Evolutionary conservation across 768 basidiomycete genomes (phyloP), one percentile per base, ranked within the genome.

Genomic region (Kwoniella dendrophila): DNA sequence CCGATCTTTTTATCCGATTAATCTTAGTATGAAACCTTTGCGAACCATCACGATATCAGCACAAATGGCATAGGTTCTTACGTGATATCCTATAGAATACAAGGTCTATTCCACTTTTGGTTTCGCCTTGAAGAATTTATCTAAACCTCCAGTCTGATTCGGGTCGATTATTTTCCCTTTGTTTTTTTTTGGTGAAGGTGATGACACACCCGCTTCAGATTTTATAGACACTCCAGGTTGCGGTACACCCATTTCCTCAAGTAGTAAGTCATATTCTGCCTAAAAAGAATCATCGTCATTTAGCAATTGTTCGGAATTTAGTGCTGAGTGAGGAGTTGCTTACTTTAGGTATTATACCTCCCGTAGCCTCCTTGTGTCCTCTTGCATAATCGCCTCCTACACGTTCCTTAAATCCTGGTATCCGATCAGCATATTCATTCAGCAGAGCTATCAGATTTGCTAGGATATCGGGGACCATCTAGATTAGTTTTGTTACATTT

Each of bases 331-430:
- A 18, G 5, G 12, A 7, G 18, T 49, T 14, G 62, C 71, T 11
- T 14, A 74, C 76, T 49, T 71, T 87, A 27, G 80, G 60, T 30
- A 84, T 82, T 61, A 83, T 82, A 1, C 83, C 83, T 0, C 83
- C 83, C n/a, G 82, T 83, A 7, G 83, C 83, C 69, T 84, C 79
- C 36, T 81, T 81, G 66, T 84, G 83, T 0, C 83, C 83, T 26
- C 82, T 64, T 10, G 83, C 83, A 58, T 82, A 84, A 56, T 83
- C 79, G 2, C 80, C 78, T 24, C 83, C 83, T 45, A 83, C 81
- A 26, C 80, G 56, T 18, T 81, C 79, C 18, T 69, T 59, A 54
- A 83, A 80, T 0, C 80, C 80, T 0, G 66, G 66, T 49, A 71
- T 73, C 10, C 64, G 57, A 44, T 70, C 64, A 6, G 80, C 82